Evolutionary conservation across 352 stramenopile genomes (phyloP).

Genomic region (Elongisporangium anandrum): DNA sequence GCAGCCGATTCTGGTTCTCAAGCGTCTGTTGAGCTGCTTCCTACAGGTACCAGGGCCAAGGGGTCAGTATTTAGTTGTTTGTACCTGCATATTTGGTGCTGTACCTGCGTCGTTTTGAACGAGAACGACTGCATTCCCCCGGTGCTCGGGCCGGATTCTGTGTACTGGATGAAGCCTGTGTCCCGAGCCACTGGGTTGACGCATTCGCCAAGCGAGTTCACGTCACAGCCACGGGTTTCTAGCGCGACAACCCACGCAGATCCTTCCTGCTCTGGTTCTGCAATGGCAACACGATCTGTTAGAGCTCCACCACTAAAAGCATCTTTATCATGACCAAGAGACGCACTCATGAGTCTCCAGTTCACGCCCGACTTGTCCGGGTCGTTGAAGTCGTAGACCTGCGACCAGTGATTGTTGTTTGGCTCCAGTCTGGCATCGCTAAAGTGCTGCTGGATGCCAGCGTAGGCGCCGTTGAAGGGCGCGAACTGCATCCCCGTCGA

Average conservation of each 20-base stretch:
- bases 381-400: conserved; percentile 93
- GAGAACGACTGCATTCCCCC: conserved; percentile 58
- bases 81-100: too few species aligned
- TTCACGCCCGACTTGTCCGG: conserved; percentile 71
- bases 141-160: conserved; percentile 18
- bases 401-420: conserved; percentile 88
- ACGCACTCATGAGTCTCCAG: conserved; percentile 60
- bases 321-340: neutral
- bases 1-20: conserved; percentile 3
- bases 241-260: conserved; percentile 50
- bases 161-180: conserved; percentile 54
- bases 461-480: conserved; percentile 87
- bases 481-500: conserved; percentile 82
- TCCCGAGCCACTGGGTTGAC: conserved; percentile 58
- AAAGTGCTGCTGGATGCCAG: conserved; percentile 58
- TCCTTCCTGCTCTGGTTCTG: conserved; percentile 38
- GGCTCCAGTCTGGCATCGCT: conserved; percentile 62
- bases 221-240: conserved; percentile 25
- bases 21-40: conserved; percentile 1
- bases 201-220: conserved; percentile 32
- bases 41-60: neutral
- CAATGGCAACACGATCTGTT: neutral
- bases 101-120: conserved; percentile 56
- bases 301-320: too few species aligned
- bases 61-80: conserved; percentile 15